phyloP scores from a whole-genome alignment of 2,329 filamentous ascomycete genomes.

The Paraconiothyrium sp. region DNA sequence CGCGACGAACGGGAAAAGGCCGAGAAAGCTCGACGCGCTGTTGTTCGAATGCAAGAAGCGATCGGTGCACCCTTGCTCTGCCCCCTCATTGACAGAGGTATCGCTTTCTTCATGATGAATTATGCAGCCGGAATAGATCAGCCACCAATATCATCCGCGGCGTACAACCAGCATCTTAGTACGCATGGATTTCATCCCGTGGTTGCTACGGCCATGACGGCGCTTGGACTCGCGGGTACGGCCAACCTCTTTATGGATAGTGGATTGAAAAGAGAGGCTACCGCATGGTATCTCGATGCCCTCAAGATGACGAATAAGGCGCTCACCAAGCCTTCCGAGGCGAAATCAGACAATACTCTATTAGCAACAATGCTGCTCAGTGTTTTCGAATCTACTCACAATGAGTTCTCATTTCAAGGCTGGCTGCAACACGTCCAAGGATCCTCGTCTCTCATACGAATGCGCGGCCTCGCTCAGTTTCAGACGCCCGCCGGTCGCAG shows the following conservation, averaged over 20 bases:
- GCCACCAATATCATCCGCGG: slow-evolving; percentile 35
- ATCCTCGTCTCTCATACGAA: slow-evolving; percentile 40
- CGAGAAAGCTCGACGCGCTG: slow-evolving; percentile 8
- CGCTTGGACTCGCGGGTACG: slow-evolving; percentile 45
- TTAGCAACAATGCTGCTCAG: slow-evolving; percentile 42
- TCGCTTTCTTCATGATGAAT: slow-evolving; percentile 46
- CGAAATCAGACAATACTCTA: slow-evolving; percentile 44
- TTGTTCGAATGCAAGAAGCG: slow-evolving; percentile 19
- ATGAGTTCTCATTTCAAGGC: slow-evolving; percentile 38
- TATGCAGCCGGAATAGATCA: slow-evolving; percentile 39
- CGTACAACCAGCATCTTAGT: slow-evolving; percentile 35
- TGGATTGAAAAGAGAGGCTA: slow-evolving; percentile 39
- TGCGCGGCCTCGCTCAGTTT: slow-evolving; percentile 44
- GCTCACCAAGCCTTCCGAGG: slow-evolving; percentile 34
- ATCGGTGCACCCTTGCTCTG: slow-evolving; percentile 27
- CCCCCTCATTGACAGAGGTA: slow-evolving; percentile 42
- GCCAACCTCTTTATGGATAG: slow-evolving; percentile 40
- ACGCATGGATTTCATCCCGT: slow-evolving; percentile 46
- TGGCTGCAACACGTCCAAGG: slow-evolving; percentile 51
- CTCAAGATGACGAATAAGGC: slow-evolving; percentile 45
- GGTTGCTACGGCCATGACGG: slow-evolving; percentile 45
- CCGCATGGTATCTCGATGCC: slow-evolving; percentile 42
- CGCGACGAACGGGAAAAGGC: slow-evolving; percentile 29
- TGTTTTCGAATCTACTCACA: slow-evolving; percentile 47
- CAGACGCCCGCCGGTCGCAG: slow-evolving; percentile 38